Percentiles rank a stretch among this genome's conserved stretches.
phyloP scores from a whole-genome alignment of 2,329 filamentous ascomycete genomes.

The Grosmannia serpens region DNA sequence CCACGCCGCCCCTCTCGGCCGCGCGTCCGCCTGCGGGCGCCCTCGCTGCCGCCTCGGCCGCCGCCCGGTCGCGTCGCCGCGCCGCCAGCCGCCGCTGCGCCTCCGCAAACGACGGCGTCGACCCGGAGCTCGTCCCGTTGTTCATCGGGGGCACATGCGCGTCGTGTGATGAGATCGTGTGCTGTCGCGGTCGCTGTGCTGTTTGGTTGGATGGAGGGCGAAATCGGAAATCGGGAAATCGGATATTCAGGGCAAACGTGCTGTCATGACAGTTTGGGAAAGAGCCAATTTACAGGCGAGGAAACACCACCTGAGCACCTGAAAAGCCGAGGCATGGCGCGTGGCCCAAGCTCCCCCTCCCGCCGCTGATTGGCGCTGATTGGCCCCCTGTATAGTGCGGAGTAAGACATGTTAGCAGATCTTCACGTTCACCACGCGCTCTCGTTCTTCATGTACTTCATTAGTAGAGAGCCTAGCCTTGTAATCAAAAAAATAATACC shows the following conservation, averaged over 20 bases:
- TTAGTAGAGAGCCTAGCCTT: background rate
- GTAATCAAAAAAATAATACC: too few species aligned
- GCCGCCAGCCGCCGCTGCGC: slow-evolving; percentile 79
- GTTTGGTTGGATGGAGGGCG: too few species aligned
- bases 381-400: background rate
- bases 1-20: slow-evolving; percentile 10
- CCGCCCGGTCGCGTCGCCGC: slow-evolving; percentile 60
- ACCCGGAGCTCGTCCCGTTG: background rate
- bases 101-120: slow-evolving; percentile 55
- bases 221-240: background rate
- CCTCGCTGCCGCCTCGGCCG: background rate
- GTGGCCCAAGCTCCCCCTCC: background rate
- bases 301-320: background rate
- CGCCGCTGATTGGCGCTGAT: background rate
- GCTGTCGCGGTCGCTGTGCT: background rate
- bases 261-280: background rate
- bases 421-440: background rate
- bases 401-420: too few species aligned
- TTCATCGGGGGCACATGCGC: background rate
- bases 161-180: background rate
- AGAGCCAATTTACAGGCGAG: background rate
- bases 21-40: background rate
- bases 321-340: slow-evolving; percentile 1
- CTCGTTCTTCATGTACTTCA: background rate
- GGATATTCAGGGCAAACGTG: too few species aligned